These are phyloP conservation scores for Cyclanthera cordifolia DNA, from an alignment of 306 rosid genomes.

Conservation along the genomic window DNA sequence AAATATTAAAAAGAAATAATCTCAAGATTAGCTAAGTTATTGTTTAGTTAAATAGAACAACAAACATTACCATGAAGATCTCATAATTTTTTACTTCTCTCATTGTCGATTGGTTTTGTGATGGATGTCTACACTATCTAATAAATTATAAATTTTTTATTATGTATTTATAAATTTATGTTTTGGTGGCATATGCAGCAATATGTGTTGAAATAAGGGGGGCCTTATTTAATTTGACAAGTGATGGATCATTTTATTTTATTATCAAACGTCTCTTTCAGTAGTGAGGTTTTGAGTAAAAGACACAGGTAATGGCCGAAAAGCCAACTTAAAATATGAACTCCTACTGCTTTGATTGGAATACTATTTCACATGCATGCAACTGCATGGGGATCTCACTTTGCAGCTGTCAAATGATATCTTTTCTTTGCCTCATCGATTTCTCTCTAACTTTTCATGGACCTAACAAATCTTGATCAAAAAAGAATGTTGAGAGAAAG, in stretches of 20 bases:
- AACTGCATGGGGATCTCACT: neutral
- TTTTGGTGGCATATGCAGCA: neutral
- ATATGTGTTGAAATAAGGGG: neutral
- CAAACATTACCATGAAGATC: no score
- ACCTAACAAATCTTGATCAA: no score
- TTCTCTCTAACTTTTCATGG: neutral
- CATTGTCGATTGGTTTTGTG: no score
- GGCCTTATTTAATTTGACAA: neutral
- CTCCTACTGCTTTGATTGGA: neutral
- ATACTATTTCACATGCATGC: slow-evolving; percentile 2
- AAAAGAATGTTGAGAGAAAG: no score
- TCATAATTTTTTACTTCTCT: no score
- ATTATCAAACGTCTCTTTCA: neutral
- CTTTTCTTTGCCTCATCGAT: neutral
- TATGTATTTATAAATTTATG: no score
- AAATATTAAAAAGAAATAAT: no score
- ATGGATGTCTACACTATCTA: neutral
- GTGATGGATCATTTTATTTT: neutral
- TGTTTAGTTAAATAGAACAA: no score
- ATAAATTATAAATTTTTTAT: no score
- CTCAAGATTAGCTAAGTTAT: no score
- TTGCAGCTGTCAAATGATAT: neutral
- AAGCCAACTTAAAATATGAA: neutral
- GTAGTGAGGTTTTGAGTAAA: neutral
- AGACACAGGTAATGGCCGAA: neutral